These are phyloP conservation scores for Mucor mucedo DNA, from an alignment of 371 early-diverging fungal species.

Conservation along the genomic window DNA sequence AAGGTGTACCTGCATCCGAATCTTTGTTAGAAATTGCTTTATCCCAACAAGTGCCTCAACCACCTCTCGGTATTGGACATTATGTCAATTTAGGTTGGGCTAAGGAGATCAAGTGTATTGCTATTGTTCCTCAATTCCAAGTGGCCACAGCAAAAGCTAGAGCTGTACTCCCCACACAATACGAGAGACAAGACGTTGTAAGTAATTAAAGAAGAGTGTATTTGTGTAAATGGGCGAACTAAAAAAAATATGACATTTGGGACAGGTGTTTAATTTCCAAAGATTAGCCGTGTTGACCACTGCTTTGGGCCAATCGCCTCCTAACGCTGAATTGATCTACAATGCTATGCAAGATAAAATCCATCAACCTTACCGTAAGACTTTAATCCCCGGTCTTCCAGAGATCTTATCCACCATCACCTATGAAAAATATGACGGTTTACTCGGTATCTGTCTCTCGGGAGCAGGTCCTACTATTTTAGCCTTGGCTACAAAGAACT, in stretches of 20 bases:
- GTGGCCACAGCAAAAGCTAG: conserved; percentile 92
- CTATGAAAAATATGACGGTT: conserved; percentile 77
- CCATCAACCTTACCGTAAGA: conserved; percentile 93
- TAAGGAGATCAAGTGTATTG: conserved; percentile 78
- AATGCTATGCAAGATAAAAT: conserved; percentile 94
- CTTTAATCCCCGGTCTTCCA: conserved; percentile 92
- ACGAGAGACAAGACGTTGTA: conserved; percentile 83
- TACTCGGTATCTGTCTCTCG: conserved; percentile 91
- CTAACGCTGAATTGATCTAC: conserved; percentile 75
- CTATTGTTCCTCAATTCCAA: conserved; percentile 90
- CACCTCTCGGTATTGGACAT: conserved; percentile 71
- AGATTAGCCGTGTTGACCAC: conserved; percentile 87
- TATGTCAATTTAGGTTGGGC: conserved; percentile 71
- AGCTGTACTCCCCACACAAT: conserved; percentile 80
- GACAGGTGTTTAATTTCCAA: conserved; percentile 90
- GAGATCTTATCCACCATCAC: conserved; percentile 78
- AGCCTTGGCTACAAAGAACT: conserved; percentile 79
- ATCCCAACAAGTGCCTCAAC: conserved; percentile 50
- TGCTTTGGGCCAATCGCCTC: conserved; percentile 74
- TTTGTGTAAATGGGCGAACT: background rate
- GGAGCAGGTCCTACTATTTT: conserved; percentile 98
- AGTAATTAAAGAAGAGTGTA: conserved; percentile 27
- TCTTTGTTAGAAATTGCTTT: conserved; percentile 50
- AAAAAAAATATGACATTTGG: background rate
- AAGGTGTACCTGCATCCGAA: conserved; percentile 64